phyloP scores from a whole-genome alignment of 179 eudicot genomes.

The Actinidia arguta region DNA sequence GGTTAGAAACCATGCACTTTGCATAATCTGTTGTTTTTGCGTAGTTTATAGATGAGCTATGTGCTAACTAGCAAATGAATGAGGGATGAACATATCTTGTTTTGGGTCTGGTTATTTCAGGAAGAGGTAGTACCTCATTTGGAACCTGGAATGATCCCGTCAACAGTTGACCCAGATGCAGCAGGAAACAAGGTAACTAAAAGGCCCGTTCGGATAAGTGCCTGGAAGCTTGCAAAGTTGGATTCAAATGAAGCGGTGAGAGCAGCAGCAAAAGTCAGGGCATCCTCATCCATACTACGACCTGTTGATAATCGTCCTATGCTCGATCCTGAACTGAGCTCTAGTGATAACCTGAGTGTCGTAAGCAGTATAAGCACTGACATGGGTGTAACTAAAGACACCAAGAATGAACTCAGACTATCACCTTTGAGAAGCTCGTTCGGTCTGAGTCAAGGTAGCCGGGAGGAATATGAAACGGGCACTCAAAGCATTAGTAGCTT shows the following conservation, averaged over 20 bases:
- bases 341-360: slow-evolving; percentile 84
- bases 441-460: slow-evolving; percentile 86
- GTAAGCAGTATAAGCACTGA: slow-evolving; percentile 88
- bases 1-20: not conserved
- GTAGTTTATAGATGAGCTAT: too few species aligned
- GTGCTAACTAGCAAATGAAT: not conserved
- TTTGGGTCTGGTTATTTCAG: slow-evolving; percentile 44
- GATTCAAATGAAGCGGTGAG: slow-evolving; percentile 82
- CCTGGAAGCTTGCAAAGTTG: slow-evolving; percentile 92
- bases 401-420: slow-evolving; percentile 47
- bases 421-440: slow-evolving; percentile 58
- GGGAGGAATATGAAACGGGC: slow-evolving; percentile 89
- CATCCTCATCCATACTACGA: slow-evolving; percentile 87
- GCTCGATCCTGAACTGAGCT: slow-evolving; percentile 63
- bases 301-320: slow-evolving; percentile 63
- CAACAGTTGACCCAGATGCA: slow-evolving; percentile 93
- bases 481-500: slow-evolving; percentile 90
- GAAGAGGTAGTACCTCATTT: slow-evolving; percentile 97
- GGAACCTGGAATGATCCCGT: slow-evolving; percentile 95
- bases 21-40: not conserved
- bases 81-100: not conserved
- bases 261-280: slow-evolving; percentile 97
- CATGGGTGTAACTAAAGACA: slow-evolving; percentile 60
- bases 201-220: slow-evolving; percentile 72
- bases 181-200: slow-evolving; percentile 64